Evolutionary conservation across 148 eudicot species (phyloP).

Genomic region (Fagopyrum tataricum): DNA sequence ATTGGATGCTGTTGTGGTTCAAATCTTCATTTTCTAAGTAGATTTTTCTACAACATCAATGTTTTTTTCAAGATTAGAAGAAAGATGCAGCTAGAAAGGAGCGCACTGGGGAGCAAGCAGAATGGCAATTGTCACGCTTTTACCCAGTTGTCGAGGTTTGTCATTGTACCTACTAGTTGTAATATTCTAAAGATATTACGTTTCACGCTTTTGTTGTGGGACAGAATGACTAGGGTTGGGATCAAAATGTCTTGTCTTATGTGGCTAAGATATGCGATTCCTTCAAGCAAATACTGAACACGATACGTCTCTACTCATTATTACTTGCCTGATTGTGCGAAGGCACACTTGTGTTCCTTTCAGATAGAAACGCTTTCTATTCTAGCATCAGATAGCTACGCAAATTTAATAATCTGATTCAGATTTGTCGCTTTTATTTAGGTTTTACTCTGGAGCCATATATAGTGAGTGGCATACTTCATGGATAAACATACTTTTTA

Average conservation of each 20-base stretch:
- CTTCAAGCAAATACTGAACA: too few relatives aligned
- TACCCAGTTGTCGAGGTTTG: slow-evolving; percentile 90
- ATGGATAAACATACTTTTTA: background rate
- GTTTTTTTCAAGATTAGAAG: slow-evolving; percentile 35
- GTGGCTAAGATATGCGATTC: background rate
- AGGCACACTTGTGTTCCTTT: background rate
- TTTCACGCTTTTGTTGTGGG: background rate
- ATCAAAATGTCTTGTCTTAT: background rate
- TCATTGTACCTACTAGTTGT: background rate
- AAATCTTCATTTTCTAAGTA: slow-evolving; percentile 9
- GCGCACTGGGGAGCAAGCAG: slow-evolving; percentile 65
- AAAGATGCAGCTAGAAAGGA: slow-evolving; percentile 85
- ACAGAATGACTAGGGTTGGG: too few relatives aligned
- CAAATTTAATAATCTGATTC: too few relatives aligned
- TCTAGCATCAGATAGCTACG: too few relatives aligned
- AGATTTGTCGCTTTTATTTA: too few relatives aligned
- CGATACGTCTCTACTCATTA: too few relatives aligned
- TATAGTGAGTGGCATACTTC: too few relatives aligned
- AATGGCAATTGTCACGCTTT: slow-evolving; percentile 87
- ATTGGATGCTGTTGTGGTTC: slow-evolving; percentile 12
- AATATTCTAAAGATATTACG: background rate
- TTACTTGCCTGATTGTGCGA: background rate
- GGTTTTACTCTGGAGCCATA: too few relatives aligned
- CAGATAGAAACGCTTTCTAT: too few relatives aligned
- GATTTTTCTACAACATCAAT: slow-evolving; percentile 12